Conservation (phyloP, 2,329 filamentous ascomycete genomes). For the Cladosporium sp. region DNA sequence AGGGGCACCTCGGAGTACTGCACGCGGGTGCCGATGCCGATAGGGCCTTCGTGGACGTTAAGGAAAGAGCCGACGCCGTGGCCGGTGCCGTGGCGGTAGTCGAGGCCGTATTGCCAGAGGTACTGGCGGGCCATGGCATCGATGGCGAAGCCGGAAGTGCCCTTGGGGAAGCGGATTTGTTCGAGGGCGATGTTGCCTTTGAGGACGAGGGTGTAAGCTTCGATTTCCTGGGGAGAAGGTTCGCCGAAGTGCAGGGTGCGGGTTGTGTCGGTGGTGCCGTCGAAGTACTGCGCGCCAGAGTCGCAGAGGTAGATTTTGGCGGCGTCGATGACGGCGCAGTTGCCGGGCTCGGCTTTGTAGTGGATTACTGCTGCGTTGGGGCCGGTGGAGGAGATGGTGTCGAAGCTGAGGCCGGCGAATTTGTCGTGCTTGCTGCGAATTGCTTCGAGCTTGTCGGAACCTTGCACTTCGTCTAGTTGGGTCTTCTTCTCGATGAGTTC, state of each 20-base stretch:
- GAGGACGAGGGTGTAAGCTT: slow-evolving; percentile 88
- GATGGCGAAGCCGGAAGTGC: slow-evolving; percentile 88
- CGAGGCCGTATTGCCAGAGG: slow-evolving; percentile 88
- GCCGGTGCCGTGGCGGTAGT: slow-evolving; percentile 94
- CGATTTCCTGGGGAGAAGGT: slow-evolving; percentile 79
- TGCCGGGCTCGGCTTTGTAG: slow-evolving; percentile 83
- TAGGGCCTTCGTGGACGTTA: slow-evolving; percentile 96
- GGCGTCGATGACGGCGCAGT: slow-evolving; percentile 80
- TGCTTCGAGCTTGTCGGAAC: slow-evolving; percentile 85
- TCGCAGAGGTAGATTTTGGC: slow-evolving; percentile 90
- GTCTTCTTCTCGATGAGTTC: slow-evolving; percentile 69
- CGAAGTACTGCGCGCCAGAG: slow-evolving; percentile 92
- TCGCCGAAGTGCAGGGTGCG: slow-evolving; percentile 88
- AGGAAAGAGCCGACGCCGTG: slow-evolving; percentile 94
- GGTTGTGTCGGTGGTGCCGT: slow-evolving; percentile 95
- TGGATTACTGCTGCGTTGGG: slow-evolving; percentile 93
- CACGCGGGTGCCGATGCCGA: slow-evolving; percentile 89
- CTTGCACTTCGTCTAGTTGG: slow-evolving; percentile 81
- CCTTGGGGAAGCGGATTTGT: slow-evolving; percentile 85
- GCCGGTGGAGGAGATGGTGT: slow-evolving; percentile 93
- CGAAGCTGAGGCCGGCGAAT: slow-evolving; percentile 89
- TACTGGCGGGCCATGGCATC: slow-evolving; percentile 87
- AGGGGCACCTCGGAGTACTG: slow-evolving; percentile 90
- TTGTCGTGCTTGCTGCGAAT: slow-evolving; percentile 68
- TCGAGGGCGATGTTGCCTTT: slow-evolving; percentile 93